Percentiles rank a stretch among this genome's conserved stretches.
phyloP scores from a whole-genome alignment of 2,329 filamentous ascomycete genomes.

The Fusarium sp. region DNA sequence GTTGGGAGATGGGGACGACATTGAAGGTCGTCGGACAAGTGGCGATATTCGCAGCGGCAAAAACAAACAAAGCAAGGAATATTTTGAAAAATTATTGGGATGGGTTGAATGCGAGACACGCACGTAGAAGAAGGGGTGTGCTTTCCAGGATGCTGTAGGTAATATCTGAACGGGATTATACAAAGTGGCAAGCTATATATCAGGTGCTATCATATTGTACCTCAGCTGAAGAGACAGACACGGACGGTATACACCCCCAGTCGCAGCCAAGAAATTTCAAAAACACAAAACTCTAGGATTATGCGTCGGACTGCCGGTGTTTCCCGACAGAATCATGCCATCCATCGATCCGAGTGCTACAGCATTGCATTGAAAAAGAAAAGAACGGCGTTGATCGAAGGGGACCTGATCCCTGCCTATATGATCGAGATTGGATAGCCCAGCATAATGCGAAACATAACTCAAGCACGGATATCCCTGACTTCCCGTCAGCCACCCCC shows the following conservation, averaged over 20 bases:
- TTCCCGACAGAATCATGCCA: slow-evolving; percentile 50
- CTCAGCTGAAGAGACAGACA: neutral
- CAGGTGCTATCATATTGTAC: neutral
- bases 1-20: slow-evolving; percentile 40
- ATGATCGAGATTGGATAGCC: slow-evolving; percentile 18
- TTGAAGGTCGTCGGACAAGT: slow-evolving; percentile 36
- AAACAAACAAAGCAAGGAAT: slow-evolving; percentile 26
- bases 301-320: slow-evolving; percentile 39
- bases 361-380: slow-evolving; percentile 18
- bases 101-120: slow-evolving; percentile 34
- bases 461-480: slow-evolving; percentile 36
- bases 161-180: slow-evolving; percentile 28
- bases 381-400: slow-evolving; percentile 34
- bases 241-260: neutral
- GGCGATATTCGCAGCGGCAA: slow-evolving; percentile 35
- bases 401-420: slow-evolving; percentile 27
- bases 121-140: slow-evolving; percentile 19
- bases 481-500: slow-evolving; percentile 15
- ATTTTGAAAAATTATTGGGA: slow-evolving; percentile 15
- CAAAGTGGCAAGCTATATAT: slow-evolving; percentile 35
- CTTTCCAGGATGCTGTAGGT: slow-evolving; percentile 24
- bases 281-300: slow-evolving; percentile 30
- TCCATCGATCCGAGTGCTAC: slow-evolving; percentile 41
- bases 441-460: slow-evolving; percentile 39
- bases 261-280: slow-evolving; percentile 20